Evolutionary conservation across 2,329 filamentous ascomycete species (phyloP).

Genomic region (Alternaria brassicae): DNA sequence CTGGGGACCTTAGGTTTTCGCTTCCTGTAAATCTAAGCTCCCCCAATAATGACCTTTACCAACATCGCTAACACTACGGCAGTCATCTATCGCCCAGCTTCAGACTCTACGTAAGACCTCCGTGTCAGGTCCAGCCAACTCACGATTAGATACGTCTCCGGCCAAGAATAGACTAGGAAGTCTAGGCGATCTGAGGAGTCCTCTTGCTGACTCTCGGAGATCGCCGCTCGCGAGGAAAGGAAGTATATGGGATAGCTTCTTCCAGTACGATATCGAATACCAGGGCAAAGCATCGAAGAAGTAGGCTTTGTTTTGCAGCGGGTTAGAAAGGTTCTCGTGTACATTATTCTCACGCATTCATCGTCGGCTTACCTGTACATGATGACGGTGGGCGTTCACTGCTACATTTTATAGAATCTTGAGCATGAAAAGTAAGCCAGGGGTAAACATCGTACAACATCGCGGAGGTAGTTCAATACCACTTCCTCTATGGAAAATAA

Average conservation of each 20-base stretch:
- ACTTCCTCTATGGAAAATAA: background rate
- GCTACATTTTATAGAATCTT: background rate
- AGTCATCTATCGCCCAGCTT: conserved; percentile 8
- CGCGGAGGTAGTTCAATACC: background rate
- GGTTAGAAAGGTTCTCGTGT: background rate
- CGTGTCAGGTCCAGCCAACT: conserved; percentile 19
- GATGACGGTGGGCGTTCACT: background rate
- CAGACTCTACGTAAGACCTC: conserved; percentile 29
- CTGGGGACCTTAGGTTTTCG: conserved; percentile 52
- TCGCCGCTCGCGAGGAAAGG: conserved; percentile 30
- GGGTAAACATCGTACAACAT: background rate
- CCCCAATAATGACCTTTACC: conserved; percentile 9
- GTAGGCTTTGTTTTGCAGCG: conserved; percentile 7
- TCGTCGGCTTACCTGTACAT: background rate
- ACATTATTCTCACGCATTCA: background rate
- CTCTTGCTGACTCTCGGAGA: conserved; percentile 1
- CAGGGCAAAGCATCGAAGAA: conserved; percentile 47
- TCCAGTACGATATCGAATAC: conserved; percentile 51
- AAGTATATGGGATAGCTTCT: conserved; percentile 50
- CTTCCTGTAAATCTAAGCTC: conserved; percentile 43
- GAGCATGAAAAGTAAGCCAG: background rate
- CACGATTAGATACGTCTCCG: conserved; percentile 22
- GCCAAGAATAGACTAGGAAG: conserved; percentile 27
- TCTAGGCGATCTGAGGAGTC: conserved; percentile 24
- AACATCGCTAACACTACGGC: conserved; percentile 18